Evolutionary conservation across 1,284 basidiomycete genomes (phyloP).

Genomic region (Ceratobasidium sp.): DNA sequence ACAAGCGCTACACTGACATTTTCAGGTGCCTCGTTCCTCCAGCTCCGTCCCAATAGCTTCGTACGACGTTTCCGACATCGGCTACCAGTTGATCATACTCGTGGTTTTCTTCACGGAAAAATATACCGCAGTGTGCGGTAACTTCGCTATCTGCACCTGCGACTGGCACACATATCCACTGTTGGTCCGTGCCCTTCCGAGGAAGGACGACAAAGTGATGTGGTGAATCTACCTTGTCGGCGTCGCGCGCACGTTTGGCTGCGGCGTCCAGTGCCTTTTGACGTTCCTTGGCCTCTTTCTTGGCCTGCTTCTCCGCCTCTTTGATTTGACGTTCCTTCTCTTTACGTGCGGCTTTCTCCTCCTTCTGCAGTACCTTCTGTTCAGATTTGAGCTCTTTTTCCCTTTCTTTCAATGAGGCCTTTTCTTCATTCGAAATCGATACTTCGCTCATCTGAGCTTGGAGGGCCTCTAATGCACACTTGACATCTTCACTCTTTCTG

Average conservation of each 20-base stretch:
- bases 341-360: constrained; percentile 21
- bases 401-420: constrained; percentile 23
- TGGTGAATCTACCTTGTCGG: constrained; percentile 33
- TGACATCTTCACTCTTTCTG: constrained; percentile 12
- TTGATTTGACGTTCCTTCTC: constrained; percentile 19
- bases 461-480: constrained; percentile 2
- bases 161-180: constrained; percentile 59
- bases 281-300: constrained; percentile 38
- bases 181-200: constrained; percentile 6
- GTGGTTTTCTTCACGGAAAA: constrained; percentile 57
- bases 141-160: constrained; percentile 61
- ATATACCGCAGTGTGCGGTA: constrained; percentile 61
- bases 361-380: constrained; percentile 45
- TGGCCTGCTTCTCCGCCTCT: constrained; percentile 44
- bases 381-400: constrained; percentile 38
- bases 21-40: constrained; percentile 20
- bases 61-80: constrained; percentile 54
- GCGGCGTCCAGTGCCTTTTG: constrained; percentile 20
- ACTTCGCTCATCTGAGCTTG: constrained; percentile 10
- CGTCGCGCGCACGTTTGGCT: constrained; percentile 23
- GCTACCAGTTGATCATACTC: constrained; percentile 59
- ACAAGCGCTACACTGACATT: neutral
- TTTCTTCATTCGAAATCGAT: constrained; percentile 23
- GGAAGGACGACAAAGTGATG: constrained; percentile 62
- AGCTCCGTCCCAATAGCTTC: constrained; percentile 27